These are phyloP conservation scores for Penicillium manginii DNA, from an alignment of 495 filamentous ascomycete species.

Conservation along the genomic window DNA sequence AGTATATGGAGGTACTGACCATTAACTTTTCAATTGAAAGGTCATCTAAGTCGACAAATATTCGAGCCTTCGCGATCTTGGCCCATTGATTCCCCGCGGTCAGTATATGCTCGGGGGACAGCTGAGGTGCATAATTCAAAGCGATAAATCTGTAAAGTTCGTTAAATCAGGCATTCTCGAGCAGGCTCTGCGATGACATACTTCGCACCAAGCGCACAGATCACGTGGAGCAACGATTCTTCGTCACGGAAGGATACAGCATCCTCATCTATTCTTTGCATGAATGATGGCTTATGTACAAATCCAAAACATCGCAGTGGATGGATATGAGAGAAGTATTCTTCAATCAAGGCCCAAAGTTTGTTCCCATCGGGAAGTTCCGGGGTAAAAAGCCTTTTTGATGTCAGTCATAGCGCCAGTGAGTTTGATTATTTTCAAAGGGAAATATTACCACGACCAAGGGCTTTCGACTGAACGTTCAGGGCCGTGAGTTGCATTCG, in stretches of 20 bases:
- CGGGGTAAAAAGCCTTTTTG: slow-evolving; percentile 17
- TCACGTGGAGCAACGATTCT: slow-evolving; percentile 26
- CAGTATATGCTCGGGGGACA: slow-evolving; percentile 18
- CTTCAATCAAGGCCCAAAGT: slow-evolving; percentile 20
- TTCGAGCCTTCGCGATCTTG: slow-evolving; percentile 21
- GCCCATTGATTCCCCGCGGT: slow-evolving; percentile 30
- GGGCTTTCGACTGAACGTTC: background rate
- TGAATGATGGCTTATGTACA: slow-evolving; percentile 32
- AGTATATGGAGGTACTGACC: slow-evolving; percentile 14
- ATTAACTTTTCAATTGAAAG: slow-evolving; percentile 28
- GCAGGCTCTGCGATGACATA: slow-evolving; percentile 4
- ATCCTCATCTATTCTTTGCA: slow-evolving; percentile 29
- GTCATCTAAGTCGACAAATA: slow-evolving; percentile 30
- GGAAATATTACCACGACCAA: slow-evolving; percentile 10
- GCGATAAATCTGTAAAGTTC: slow-evolving; percentile 14
- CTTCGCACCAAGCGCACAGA: slow-evolving; percentile 34
- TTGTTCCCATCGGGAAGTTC: slow-evolving; percentile 18
- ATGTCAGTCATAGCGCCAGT: background rate
- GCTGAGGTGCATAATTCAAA: slow-evolving; percentile 9
- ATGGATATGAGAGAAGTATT: slow-evolving; percentile 34
- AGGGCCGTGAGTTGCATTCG: background rate
- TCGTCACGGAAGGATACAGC: slow-evolving; percentile 14
- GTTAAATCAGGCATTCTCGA: background rate
- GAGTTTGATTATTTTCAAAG: background rate
- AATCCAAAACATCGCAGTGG: slow-evolving; percentile 31